Evolutionary conservation across 306 rosid genomes (phyloP).

Genomic region (Styphnolobium japonicum): DNA sequence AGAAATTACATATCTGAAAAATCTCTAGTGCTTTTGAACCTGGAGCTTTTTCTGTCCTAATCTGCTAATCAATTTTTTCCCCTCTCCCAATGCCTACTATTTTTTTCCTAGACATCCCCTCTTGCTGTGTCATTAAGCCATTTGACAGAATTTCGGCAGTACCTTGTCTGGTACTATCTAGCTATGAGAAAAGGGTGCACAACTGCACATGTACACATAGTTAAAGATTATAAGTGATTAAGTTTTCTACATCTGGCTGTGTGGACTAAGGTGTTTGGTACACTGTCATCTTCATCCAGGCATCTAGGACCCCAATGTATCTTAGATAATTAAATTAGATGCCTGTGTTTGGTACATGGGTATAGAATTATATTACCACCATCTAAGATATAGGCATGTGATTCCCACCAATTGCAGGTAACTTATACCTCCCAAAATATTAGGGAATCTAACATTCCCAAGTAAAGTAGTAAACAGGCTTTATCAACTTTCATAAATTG

Average conservation of each 20-base stretch:
- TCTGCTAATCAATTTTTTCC: background rate
- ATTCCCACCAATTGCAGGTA: background rate
- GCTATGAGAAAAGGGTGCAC: background rate
- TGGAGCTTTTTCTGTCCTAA: background rate
- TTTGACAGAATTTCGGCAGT: background rate
- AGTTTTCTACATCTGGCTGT: background rate
- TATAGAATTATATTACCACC: background rate
- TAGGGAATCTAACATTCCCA: background rate
- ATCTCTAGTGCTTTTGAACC: background rate
- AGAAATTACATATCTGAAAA: background rate
- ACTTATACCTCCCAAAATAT: background rate
- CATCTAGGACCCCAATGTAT: background rate
- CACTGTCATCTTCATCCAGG: constrained; percentile 5
- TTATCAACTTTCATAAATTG: background rate
- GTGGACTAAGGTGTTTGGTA: background rate
- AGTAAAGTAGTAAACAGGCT: background rate
- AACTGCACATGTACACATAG: background rate
- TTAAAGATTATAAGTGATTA: background rate
- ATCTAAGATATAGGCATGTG: background rate
- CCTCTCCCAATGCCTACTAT: background rate
- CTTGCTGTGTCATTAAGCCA: background rate
- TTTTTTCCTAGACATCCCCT: background rate
- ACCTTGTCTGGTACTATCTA: background rate
- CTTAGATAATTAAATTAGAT: no score
- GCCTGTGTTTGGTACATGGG: background rate